Conservation (phyloP, 75 land plant genomes). For the Picea glauca region DNA sequence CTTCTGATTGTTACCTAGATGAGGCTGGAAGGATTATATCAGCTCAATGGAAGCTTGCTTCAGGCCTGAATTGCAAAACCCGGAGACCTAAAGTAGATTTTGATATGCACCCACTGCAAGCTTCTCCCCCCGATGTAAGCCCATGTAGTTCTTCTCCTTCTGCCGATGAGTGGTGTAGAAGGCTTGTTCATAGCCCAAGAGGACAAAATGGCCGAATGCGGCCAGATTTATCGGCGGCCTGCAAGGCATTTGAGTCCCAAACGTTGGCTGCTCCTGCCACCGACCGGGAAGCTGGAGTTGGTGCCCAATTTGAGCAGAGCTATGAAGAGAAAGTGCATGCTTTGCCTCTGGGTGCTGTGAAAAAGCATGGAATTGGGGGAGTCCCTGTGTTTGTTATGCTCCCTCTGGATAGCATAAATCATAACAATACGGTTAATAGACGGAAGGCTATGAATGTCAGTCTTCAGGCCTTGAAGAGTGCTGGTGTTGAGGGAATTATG, state of each 20-base stretch:
- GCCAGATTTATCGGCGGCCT: constrained; percentile 55
- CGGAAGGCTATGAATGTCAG: constrained; percentile 76
- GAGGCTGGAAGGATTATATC: constrained; percentile 14
- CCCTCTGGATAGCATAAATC: constrained; percentile 77
- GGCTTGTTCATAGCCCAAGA: not conserved
- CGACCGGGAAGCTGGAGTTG: not conserved
- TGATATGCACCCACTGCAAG: not conserved
- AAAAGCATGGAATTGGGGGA: constrained; percentile 20
- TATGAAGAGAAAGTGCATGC: constrained; percentile 12
- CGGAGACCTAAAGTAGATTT: constrained; percentile 12
- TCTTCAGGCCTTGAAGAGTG: constrained; percentile 75
- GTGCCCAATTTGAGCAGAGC: constrained; percentile 9
- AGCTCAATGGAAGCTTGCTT: constrained; percentile 24
- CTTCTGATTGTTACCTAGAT: not conserved
- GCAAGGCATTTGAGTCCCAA: constrained; percentile 33
- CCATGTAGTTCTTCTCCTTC: constrained; percentile 29
- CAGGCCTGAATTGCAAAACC: constrained; percentile 17
- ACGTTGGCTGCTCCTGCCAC: not conserved
- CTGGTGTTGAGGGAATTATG: constrained; percentile 91
- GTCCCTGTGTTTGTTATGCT: constrained; percentile 94
- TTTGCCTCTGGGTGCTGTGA: not conserved
- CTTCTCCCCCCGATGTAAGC: constrained; percentile 42
- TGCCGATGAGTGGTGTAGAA: not conserved
- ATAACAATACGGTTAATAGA: constrained; percentile 49
- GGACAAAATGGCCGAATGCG: constrained; percentile 10